Evolutionary conservation across 1,284 basidiomycete genomes (phyloP).

Genomic region (Ceratobasidium papillatum): DNA sequence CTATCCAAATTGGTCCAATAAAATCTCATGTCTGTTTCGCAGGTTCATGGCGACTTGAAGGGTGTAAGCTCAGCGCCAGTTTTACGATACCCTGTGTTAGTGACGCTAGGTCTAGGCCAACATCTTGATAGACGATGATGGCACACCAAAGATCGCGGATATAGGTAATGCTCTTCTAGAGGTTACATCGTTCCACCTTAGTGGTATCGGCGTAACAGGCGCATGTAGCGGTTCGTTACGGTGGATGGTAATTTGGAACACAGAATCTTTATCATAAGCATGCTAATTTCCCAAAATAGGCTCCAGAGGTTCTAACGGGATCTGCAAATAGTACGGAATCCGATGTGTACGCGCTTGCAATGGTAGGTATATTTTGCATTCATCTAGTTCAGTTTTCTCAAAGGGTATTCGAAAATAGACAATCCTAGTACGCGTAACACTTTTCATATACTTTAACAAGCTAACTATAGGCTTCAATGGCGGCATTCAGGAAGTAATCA

Average conservation of each 20-base stretch:
- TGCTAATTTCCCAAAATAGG: not conserved
- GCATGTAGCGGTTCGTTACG: not conserved
- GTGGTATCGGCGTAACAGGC: not conserved
- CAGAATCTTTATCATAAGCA: too few relatives aligned
- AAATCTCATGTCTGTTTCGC: not conserved
- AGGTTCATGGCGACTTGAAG: conserved; percentile 23
- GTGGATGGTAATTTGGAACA: not conserved
- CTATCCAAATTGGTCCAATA: not conserved
- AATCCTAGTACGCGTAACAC: not conserved
- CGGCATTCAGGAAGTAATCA: not conserved
- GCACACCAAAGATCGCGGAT: not conserved
- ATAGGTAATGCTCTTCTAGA: not conserved
- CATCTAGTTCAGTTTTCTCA: not conserved
- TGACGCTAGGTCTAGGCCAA: conserved; percentile 1
- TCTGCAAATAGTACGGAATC: not conserved
- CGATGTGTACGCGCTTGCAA: not conserved
- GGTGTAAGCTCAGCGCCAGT: not conserved
- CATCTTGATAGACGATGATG: not conserved
- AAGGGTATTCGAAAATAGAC: not conserved
- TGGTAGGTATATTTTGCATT: not conserved
- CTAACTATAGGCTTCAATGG: not conserved
- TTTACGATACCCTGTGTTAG: too few relatives aligned
- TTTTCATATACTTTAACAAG: too few relatives aligned
- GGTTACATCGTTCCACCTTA: not conserved
- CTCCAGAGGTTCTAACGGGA: not conserved